These are phyloP conservation scores for Trichosanthes cucumerina DNA, from an alignment of 306 rosid species.

Conservation along the genomic window DNA sequence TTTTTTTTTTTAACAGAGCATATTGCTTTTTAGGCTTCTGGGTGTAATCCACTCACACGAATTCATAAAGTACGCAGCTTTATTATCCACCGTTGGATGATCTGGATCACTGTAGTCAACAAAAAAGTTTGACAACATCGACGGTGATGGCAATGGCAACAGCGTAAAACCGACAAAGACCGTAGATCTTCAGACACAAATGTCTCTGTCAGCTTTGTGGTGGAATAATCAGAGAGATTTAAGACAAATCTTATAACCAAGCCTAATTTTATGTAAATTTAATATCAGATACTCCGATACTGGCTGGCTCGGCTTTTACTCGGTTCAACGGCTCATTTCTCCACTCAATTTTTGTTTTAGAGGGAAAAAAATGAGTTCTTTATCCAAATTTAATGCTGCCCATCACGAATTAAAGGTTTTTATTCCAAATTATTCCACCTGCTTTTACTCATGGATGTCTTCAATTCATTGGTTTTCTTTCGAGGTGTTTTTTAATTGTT, in stretches of 20 bases:
- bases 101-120: background rate
- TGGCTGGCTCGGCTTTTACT: conserved; percentile 6
- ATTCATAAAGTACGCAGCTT: background rate
- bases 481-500: background rate
- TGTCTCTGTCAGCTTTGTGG: conserved; percentile 6
- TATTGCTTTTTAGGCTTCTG: background rate
- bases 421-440: background rate
- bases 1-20: background rate
- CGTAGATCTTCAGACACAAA: background rate
- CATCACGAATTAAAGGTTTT: background rate
- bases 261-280: background rate
- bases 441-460: background rate
- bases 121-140: background rate
- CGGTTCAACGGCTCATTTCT: background rate
- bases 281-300: background rate
- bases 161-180: background rate
- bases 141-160: background rate
- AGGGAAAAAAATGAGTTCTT: background rate
- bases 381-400: background rate
- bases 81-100: background rate
- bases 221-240: background rate
- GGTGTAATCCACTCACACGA: conserved; percentile 1
- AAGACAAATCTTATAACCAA: background rate
- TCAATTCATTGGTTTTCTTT: background rate
- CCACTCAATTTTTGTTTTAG: background rate